Percentiles rank a stretch among this genome's conserved stretches.
Evolutionary conservation across 2,329 filamentous ascomycete genomes (phyloP).

Genomic region (Beauveria sp.): DNA sequence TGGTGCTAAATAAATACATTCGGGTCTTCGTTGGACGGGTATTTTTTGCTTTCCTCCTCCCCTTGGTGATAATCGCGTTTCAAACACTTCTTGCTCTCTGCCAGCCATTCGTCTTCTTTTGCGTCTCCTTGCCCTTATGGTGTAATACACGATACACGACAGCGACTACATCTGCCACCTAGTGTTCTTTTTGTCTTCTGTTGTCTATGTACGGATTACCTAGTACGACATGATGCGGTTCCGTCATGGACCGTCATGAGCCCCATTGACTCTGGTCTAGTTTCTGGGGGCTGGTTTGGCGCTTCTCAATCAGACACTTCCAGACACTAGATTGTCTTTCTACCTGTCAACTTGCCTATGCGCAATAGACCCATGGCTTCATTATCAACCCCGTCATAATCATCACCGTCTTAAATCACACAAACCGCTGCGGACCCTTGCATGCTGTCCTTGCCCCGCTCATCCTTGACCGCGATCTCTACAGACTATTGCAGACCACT

Average conservation of each 20-base stretch:
- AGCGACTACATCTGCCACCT: background rate
- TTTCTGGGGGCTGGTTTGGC: background rate
- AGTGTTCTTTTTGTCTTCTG: background rate
- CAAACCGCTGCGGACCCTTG: conserved; percentile 6
- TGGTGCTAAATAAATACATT: too few species aligned
- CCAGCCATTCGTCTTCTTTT: background rate
- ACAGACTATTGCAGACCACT: background rate
- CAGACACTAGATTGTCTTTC: too few species aligned
- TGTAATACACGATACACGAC: too few species aligned
- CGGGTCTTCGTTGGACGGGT: too few species aligned
- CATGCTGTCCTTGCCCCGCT: background rate
- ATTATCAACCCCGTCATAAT: too few species aligned
- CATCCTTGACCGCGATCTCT: conserved; percentile 6
- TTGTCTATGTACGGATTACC: background rate
- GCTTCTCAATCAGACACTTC: background rate
- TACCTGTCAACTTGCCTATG: too few species aligned
- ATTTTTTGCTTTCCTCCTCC: background rate
- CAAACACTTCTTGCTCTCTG: background rate
- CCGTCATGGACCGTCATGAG: background rate
- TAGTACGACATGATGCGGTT: background rate
- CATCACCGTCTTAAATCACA: background rate
- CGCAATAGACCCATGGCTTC: too few species aligned
- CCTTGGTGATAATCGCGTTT: background rate
- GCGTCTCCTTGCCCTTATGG: background rate
- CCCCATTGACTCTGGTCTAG: background rate